Percentiles rank a stretch among this genome's conserved stretches.
Evolutionary conservation across 2,329 filamentous ascomycete genomes (phyloP).

Genomic region (Monosporascus ibericus): DNA sequence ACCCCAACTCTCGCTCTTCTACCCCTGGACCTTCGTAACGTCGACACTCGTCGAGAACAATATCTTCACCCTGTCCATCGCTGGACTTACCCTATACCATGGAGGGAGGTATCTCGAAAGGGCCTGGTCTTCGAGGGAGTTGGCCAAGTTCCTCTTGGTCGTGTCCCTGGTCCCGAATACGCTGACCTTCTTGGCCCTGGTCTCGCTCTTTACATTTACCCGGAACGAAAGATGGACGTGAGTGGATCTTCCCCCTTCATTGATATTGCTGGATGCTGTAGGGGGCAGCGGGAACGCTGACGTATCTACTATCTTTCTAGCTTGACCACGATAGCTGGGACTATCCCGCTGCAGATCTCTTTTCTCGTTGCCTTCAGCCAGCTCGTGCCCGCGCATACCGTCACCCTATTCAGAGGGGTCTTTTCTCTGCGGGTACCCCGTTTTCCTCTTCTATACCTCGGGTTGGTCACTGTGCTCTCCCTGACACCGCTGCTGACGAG

Average conservation of each 20-base stretch:
- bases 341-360: constrained; percentile 80
- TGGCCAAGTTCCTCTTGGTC: constrained; percentile 82
- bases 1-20: constrained; percentile 74
- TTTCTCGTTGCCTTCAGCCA: constrained; percentile 98
- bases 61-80: constrained; percentile 75
- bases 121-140: constrained; percentile 88
- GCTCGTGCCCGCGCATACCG: constrained; percentile 92
- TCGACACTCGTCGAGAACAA: constrained; percentile 90
- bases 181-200: constrained; percentile 65
- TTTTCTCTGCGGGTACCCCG: constrained; percentile 79
- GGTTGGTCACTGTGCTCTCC: constrained; percentile 60
- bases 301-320: constrained; percentile 36
- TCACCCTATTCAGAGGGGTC: constrained; percentile 83
- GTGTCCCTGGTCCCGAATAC: constrained; percentile 75
- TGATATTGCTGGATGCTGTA: too few relatives aligned
- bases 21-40: constrained; percentile 88
- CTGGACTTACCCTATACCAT: constrained; percentile 75
- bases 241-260: constrained; percentile 24
- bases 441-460: constrained; percentile 67
- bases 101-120: constrained; percentile 92
- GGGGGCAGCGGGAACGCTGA: not conserved
- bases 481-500: constrained; percentile 55
- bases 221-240: constrained; percentile 64
- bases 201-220: constrained; percentile 66
- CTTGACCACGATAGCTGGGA: constrained; percentile 77